Evolutionary conservation across 176 grass and related monocot species (phyloP).

Genomic region (Zoysia japonica): DNA sequence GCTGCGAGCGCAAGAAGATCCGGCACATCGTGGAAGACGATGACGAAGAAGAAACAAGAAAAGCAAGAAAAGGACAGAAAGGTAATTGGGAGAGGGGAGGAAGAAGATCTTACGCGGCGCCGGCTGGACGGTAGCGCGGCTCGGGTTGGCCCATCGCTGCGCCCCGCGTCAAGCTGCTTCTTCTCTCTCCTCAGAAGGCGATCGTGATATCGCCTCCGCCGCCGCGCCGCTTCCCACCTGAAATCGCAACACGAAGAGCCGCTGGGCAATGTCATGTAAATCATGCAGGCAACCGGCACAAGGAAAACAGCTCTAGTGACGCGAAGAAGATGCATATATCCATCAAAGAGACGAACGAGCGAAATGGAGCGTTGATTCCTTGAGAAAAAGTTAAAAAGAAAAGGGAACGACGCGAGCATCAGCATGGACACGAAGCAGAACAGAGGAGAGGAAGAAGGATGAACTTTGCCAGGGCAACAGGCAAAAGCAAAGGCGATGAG

Average conservation of each 20-base stretch:
- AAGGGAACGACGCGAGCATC: background rate
- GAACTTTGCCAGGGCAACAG: background rate
- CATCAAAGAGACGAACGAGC: background rate
- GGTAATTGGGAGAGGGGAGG: background rate
- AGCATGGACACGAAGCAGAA: slow-evolving; percentile 8
- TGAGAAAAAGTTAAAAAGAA: background rate
- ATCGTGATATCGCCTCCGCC: slow-evolving; percentile 29
- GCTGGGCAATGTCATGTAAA: slow-evolving; percentile 47
- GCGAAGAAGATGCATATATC: background rate
- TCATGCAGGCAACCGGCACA: slow-evolving; percentile 44
- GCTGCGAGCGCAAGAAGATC: background rate
- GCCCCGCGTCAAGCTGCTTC: background rate
- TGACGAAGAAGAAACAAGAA: too few species aligned
- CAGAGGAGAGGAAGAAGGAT: background rate
- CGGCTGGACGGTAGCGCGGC: slow-evolving; percentile 49
- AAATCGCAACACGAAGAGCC: slow-evolving; percentile 12
- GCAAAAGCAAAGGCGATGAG: background rate
- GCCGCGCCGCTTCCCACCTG: slow-evolving; percentile 53
- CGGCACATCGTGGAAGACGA: background rate
- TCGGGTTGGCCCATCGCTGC: slow-evolving; percentile 41
- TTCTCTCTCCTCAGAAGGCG: background rate
- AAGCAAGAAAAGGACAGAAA: background rate
- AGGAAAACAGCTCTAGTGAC: background rate
- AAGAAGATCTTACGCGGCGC: slow-evolving; percentile 47
- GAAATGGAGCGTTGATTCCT: background rate